phyloP scores from a whole-genome alignment of 78 protist species.

The Fonticula alba region DNA sequence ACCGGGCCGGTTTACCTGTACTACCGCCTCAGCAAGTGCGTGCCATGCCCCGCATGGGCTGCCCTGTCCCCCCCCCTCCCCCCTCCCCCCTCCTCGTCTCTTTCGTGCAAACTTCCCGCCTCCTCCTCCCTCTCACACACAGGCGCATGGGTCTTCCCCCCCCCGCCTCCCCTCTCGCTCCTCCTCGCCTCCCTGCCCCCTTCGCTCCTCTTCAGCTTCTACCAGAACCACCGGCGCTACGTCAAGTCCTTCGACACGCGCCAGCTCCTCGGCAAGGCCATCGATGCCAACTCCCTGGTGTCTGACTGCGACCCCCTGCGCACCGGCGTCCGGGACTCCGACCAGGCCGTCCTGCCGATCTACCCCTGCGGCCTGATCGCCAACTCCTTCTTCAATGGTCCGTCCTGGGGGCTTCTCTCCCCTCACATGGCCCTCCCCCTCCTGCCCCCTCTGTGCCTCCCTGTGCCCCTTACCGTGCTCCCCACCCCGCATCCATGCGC shows the following conservation, averaged over 20 bases:
- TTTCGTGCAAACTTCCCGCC: background rate
- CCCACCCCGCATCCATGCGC: no score
- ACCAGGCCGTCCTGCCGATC: background rate
- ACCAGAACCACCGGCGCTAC: slow-evolving; percentile 78
- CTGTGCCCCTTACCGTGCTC: no score
- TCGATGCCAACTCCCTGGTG: background rate
- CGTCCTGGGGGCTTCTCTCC: no score
- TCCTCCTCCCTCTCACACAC: no score
- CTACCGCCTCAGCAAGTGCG: slow-evolving; percentile 49
- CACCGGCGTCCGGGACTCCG: slow-evolving; percentile 6
- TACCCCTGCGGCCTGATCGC: slow-evolving; percentile 86
- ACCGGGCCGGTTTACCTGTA: slow-evolving; percentile 61
- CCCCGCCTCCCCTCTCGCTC: background rate
- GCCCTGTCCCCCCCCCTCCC: background rate
- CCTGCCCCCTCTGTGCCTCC: no score
- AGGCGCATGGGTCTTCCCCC: background rate
- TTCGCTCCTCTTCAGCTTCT: slow-evolving; percentile 31
- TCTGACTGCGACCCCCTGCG: slow-evolving; percentile 48
- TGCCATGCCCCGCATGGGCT: background rate
- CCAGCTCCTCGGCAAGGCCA: slow-evolving; percentile 37
- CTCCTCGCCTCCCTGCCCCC: background rate
- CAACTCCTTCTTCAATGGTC: slow-evolving; percentile 60
- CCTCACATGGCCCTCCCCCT: no score
- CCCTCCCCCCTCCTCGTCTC: background rate
- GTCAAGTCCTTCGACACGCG: slow-evolving; percentile 26